Percentiles rank a stretch among this genome's conserved stretches.
Evolutionary conservation across 441 rosid genomes (phyloP).

Genomic region (Populus hybrid): DNA sequence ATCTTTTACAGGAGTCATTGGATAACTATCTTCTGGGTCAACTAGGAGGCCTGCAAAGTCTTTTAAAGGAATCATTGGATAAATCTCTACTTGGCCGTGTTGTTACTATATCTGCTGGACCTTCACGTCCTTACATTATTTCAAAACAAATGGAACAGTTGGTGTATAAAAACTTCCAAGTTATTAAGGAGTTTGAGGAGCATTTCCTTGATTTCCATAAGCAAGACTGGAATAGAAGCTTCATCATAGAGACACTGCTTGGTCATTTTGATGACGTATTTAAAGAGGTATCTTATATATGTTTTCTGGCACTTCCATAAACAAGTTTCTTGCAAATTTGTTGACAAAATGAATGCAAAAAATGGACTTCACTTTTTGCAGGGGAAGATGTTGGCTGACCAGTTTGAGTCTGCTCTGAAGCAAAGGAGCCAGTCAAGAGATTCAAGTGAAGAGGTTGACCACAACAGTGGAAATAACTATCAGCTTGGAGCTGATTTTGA

Average conservation of each 20-base stretch:
- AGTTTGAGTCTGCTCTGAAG: slow-evolving; percentile 34
- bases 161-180: slow-evolving; percentile 54
- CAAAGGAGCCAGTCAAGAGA: slow-evolving; percentile 22
- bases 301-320: not conserved
- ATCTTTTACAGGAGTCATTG: slow-evolving; percentile 61
- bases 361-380: slow-evolving; percentile 23
- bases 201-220: slow-evolving; percentile 37
- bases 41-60: slow-evolving; percentile 30
- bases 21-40: slow-evolving; percentile 56
- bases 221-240: slow-evolving; percentile 44
- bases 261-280: slow-evolving; percentile 44
- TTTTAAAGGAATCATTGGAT: slow-evolving; percentile 61
- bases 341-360: not conserved
- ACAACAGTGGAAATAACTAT: slow-evolving; percentile 20
- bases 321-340: not conserved
- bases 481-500: slow-evolving; percentile 38
- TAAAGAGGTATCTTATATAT: slow-evolving; percentile 46
- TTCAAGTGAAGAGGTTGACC: slow-evolving; percentile 7
- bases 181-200: slow-evolving; percentile 58
- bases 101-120: slow-evolving; percentile 34
- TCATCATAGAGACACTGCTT: slow-evolving; percentile 45
- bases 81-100: slow-evolving; percentile 44
- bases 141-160: slow-evolving; percentile 48
- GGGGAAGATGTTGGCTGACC: slow-evolving; percentile 60
- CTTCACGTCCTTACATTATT: slow-evolving; percentile 38